A percentile compares a stretch with the other conserved stretches of the same genome.
These are phyloP conservation scores for Pneumocystis canis DNA, from an alignment of 1,139 yeast genomes.

Conservation along the genomic window DNA sequence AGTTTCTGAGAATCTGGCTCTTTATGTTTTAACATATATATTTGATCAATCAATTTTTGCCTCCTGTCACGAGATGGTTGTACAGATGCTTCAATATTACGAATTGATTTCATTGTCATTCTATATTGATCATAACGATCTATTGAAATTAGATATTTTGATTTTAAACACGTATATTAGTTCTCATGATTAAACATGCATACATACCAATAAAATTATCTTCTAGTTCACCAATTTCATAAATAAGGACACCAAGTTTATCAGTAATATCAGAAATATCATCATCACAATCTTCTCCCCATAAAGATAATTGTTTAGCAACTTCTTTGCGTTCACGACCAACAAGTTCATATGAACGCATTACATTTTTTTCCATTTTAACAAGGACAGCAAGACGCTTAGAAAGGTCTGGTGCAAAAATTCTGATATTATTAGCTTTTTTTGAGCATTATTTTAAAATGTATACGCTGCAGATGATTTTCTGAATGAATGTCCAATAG, in stretches of 20 bases:
- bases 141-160: not conserved
- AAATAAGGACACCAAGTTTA: constrained; percentile 86
- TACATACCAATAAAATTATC: constrained; percentile 59
- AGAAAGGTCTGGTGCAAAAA: constrained; percentile 42
- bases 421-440: not conserved
- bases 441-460: not conserved
- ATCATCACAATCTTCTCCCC: constrained; percentile 98
- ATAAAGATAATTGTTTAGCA: constrained; percentile 84
- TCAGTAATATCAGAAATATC: constrained; percentile 96
- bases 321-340: constrained; percentile 93
- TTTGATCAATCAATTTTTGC: constrained; percentile 93
- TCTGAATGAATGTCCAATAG: constrained; percentile 63
- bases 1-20: constrained; percentile 96
- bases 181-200: not conserved
- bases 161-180: not conserved
- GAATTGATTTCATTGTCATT: constrained; percentile 81
- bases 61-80: constrained; percentile 98
- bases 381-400: constrained; percentile 80
- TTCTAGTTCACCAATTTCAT: constrained; percentile 94
- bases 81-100: constrained; percentile 93
- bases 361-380: constrained; percentile 91
- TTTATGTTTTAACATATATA: constrained; percentile 93
- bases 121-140: constrained; percentile 97
- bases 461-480: constrained; percentile 56
- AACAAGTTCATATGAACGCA: constrained; percentile 84